Conservation (phyloP, 208 protist species). For the Acanthamoeba rhysodes region DNA sequence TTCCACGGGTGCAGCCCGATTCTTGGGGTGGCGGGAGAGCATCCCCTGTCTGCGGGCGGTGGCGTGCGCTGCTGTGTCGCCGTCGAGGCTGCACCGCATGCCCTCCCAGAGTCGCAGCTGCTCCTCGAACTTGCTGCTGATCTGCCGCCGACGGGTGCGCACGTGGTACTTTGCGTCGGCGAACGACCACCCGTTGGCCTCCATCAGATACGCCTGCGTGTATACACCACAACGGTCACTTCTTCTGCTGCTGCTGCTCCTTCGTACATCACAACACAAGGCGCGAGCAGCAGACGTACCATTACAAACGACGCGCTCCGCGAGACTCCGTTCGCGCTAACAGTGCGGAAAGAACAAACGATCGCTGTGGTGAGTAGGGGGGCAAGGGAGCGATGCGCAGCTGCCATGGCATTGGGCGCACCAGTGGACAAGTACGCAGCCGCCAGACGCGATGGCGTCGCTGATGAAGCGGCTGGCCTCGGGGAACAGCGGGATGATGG, state of each 20-base stretch:
- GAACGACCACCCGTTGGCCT: neutral
- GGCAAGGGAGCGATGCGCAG: neutral
- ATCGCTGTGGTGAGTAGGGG: neutral
- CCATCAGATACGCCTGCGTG: conserved; percentile 20
- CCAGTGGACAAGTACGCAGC: conserved; percentile 8
- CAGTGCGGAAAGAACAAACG: too few species aligned
- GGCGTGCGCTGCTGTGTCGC: conserved; percentile 1
- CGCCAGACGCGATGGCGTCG: neutral
- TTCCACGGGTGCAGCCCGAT: neutral
- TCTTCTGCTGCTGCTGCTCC: too few species aligned
- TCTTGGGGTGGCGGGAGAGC: neutral
- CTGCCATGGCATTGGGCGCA: neutral
- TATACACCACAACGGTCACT: too few species aligned
- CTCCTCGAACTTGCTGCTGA: conserved; percentile 65
- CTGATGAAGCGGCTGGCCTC: conserved; percentile 7
- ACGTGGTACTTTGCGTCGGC: conserved; percentile 24
- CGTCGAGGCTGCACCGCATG: neutral
- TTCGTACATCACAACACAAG: neutral
- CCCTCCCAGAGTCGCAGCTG: conserved; percentile 38
- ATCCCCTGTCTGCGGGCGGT: neutral
- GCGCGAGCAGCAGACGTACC: neutral
- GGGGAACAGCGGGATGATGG: conserved; percentile 23
- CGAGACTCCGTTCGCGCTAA: neutral
- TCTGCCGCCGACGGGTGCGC: neutral
- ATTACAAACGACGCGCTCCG: conserved; percentile 26